These are phyloP conservation scores for Parsonsia alboflavescens DNA, from an alignment of 257 asterid genomes.

Conservation along the genomic window DNA sequence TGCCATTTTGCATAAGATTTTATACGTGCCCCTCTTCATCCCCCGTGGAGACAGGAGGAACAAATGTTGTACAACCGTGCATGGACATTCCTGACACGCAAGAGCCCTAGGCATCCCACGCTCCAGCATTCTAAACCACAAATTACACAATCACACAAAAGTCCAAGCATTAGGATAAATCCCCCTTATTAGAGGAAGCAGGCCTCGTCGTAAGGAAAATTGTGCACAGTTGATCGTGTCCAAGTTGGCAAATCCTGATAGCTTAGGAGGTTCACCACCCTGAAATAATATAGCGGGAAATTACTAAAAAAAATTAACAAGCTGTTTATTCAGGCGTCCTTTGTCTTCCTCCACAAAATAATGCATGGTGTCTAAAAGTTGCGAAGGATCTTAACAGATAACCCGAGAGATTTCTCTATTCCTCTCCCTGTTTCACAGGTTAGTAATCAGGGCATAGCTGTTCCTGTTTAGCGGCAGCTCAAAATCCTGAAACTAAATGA, in stretches of 20 bases:
- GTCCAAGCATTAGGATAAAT: conserved; percentile 30
- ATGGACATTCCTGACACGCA: conserved; percentile 23
- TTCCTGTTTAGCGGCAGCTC: neutral
- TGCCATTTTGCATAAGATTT: too few species aligned
- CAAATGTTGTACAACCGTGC: conserved; percentile 22
- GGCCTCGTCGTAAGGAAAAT: conserved; percentile 8
- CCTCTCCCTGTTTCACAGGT: conserved; percentile 17
- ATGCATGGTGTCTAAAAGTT: conserved; percentile 26
- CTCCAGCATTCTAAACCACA: conserved; percentile 41
- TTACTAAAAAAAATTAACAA: neutral
- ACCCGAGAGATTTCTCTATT: neutral
- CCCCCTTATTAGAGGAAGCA: conserved; percentile 10
- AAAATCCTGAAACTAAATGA: conserved; percentile 27
- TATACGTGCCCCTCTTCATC: conserved; percentile 5
- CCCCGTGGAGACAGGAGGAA: conserved; percentile 30
- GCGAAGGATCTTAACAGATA: neutral
- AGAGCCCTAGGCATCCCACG: conserved; percentile 26
- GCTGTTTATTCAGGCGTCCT: conserved; percentile 6
- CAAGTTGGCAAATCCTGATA: conserved; percentile 3
- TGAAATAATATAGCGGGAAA: neutral
- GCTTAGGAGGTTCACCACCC: neutral
- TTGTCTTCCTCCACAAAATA: conserved; percentile 47
- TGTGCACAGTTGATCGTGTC: conserved; percentile 6
- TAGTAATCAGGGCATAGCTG: neutral
- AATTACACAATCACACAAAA: neutral